These are phyloP conservation scores for Cyamopsis tetragonoloba DNA, from an alignment of 306 rosid species.

Conservation along the genomic window DNA sequence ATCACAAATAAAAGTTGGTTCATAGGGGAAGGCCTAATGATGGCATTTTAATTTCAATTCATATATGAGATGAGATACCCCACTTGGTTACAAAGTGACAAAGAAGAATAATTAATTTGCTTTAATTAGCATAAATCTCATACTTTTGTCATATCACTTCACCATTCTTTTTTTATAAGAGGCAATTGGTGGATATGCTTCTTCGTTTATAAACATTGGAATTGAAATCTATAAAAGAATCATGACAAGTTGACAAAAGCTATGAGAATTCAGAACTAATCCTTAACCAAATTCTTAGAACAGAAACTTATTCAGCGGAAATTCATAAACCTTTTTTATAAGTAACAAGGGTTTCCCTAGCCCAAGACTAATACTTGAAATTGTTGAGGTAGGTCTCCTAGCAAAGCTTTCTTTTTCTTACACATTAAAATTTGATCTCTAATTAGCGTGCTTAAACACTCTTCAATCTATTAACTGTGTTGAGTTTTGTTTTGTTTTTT, in stretches of 20 bases:
- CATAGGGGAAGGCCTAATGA: slow-evolving; percentile 24
- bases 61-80: slow-evolving; percentile 29
- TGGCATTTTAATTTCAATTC: slow-evolving; percentile 17
- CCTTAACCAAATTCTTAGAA: neutral
- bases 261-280: neutral
- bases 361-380: too few relatives aligned
- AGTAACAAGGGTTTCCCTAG: too few relatives aligned
- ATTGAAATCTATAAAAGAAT: neutral
- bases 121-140: slow-evolving; percentile 23
- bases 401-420: too few relatives aligned
- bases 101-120: slow-evolving; percentile 31
- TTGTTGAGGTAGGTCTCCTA: too few relatives aligned
- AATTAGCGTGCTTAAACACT: too few relatives aligned
- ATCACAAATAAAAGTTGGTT: slow-evolving; percentile 18
- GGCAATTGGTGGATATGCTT: neutral
- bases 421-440: too few relatives aligned
- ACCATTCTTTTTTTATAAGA: neutral
- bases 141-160: too few relatives aligned
- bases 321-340: neutral
- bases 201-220: neutral
- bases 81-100: slow-evolving; percentile 18
- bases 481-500: too few relatives aligned
- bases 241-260: neutral
- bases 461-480: too few relatives aligned
- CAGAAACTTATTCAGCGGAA: neutral